Evolutionary conservation across 768 basidiomycete genomes (phyloP).

Genomic region (Lactarius deliciosus): DNA sequence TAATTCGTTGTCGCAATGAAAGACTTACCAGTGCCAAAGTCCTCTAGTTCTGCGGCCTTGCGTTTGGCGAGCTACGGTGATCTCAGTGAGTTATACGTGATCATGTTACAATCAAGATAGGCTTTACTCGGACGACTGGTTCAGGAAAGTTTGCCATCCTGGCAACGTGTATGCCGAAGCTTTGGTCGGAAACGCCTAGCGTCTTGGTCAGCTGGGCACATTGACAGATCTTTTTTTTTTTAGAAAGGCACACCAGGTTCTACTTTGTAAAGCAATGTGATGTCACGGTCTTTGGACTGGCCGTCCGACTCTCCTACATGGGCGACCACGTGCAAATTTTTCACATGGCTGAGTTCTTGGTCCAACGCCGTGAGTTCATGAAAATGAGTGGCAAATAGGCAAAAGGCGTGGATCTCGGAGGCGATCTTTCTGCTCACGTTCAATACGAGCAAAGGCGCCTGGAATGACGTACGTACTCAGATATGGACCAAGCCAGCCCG

Average conservation of each 20-base stretch:
- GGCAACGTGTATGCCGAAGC: constrained; percentile 98
- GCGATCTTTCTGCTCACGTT: constrained; percentile 73
- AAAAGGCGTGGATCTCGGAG: constrained; percentile 87
- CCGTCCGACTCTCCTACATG: constrained; percentile 64
- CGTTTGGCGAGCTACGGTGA: constrained; percentile 72
- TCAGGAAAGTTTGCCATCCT: constrained; percentile 97
- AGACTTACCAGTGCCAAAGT: constrained; percentile 59
- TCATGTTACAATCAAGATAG: not conserved
- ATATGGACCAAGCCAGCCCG: constrained; percentile 97
- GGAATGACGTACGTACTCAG: constrained; percentile 61
- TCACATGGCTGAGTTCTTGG: constrained; percentile 81
- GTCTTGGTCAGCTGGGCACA: not conserved
- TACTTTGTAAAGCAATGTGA: constrained; percentile 74
- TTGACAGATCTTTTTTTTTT: not conserved
- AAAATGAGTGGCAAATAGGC: constrained; percentile 97
- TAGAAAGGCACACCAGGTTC: constrained; percentile 60
- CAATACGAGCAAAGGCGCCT: not conserved
- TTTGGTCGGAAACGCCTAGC: constrained; percentile 89
- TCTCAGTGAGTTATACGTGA: not conserved
- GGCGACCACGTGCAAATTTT: constrained; percentile 94
- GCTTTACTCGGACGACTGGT: constrained; percentile 77
- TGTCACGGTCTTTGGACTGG: constrained; percentile 59
- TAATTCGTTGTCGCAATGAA: not conserved
- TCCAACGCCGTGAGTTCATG: constrained; percentile 94
- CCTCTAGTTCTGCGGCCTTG: constrained; percentile 90